Evolutionary conservation across 2,329 filamentous ascomycete genomes (phyloP).

Genomic region (Rhynchosporium agropyri): DNA sequence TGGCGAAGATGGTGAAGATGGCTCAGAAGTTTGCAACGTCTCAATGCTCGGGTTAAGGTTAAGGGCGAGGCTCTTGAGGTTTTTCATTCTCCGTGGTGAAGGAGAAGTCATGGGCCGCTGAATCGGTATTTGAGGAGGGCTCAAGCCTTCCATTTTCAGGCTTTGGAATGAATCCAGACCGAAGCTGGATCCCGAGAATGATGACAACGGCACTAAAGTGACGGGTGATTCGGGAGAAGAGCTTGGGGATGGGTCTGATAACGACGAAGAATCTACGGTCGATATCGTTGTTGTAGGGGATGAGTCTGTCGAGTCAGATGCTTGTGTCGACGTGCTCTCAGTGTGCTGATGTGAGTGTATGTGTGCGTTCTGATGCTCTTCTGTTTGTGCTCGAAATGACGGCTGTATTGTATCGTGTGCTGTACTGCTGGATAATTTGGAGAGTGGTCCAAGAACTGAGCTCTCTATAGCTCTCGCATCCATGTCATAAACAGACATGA

Average conservation of each 20-base stretch:
- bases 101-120: constrained; percentile 66
- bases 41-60: constrained; percentile 60
- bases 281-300: constrained; percentile 94
- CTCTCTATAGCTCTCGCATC: constrained; percentile 47
- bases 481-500: constrained; percentile 75
- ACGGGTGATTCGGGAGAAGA: constrained; percentile 90
- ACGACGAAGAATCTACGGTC: constrained; percentile 86
- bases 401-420: constrained; percentile 23
- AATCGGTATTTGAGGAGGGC: constrained; percentile 48
- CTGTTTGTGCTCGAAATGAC: constrained; percentile 17
- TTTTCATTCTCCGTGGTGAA: constrained; percentile 72
- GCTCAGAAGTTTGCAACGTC: constrained; percentile 52
- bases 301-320: constrained; percentile 85
- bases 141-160: constrained; percentile 43
- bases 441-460: constrained; percentile 27
- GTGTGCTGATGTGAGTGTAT: constrained; percentile 63
- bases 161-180: constrained; percentile 43
- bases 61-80: constrained; percentile 82
- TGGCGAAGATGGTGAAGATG: constrained; percentile 71
- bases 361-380: constrained; percentile 28
- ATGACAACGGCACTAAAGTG: constrained; percentile 70
- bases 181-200: constrained; percentile 66
- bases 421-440: constrained; percentile 32
- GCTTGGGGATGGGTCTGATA: constrained; percentile 88
- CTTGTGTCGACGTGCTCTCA: constrained; percentile 76